Base-by-base conservation (phyloP, 768 basidiomycete species). In the Boletus fagicola region DNA sequence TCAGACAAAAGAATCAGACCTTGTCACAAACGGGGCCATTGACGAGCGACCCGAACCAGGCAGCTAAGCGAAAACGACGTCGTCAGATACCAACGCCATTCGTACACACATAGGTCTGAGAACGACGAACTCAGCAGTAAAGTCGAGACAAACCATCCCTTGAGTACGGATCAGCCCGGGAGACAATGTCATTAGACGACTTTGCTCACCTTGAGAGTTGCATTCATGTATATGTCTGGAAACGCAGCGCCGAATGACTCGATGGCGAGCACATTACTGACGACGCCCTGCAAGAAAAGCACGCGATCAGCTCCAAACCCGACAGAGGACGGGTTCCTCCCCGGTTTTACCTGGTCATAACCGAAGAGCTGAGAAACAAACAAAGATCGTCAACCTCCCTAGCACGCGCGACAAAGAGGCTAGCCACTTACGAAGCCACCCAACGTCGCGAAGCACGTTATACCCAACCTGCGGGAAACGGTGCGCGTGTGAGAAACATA, bases 241-340 rank as follows among this genome's bases (percentile, higher is more conserved):
- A 73, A 72, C 28, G 68, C 64, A 20, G 70, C 70, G n/a, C 71
- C 70, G 20, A 72, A 72, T 33, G 70, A 73, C 36, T 72, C 67
- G 38, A 73, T 72, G 11, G 64, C 67, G 12, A 72, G 72, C n/a
- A 73, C 71, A 28, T 66, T 68, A 22, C 68, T 68, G 38, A 73
- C 63, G 42, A 72, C 72, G 7, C 69, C 70, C 72, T 70, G 31
- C 12, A 47, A 59, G 2, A 51, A n/a, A 42, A 4, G 36, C 10
- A 53, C 2, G 2, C 16, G 24, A 46, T 63, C 16, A 60, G 51
- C 15, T 30, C 20, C 9, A 31, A n/a, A 3, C 8, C 12, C 13
- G 24, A 20, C n/a, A 13, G 12, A 13, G 12, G 48, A 36, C 31
- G 11, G 16, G 9, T n/a, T 33, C 40, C 5, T 31, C 33, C 16